Conservation (phyloP, 768 basidiomycete genomes). For the Pleurotus eryngii region DNA sequence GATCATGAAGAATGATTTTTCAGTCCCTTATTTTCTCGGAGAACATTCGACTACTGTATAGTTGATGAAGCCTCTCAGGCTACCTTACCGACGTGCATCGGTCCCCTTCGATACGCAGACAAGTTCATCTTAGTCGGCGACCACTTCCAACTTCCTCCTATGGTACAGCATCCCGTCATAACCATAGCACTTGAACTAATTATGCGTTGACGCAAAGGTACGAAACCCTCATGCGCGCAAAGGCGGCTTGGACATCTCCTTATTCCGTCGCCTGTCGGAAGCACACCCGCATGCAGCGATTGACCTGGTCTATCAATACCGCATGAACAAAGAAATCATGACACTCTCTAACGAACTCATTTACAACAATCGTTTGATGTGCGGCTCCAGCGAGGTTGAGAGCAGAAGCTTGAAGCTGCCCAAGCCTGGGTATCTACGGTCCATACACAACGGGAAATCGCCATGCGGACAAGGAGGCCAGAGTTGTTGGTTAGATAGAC, state of each 20-base stretch:
- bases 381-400: constrained; percentile 75
- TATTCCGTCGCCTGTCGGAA: constrained; percentile 87
- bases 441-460: constrained; percentile 34
- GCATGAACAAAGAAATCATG: constrained; percentile 99
- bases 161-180: constrained; percentile 47
- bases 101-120: constrained; percentile 86
- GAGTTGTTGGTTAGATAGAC: constrained; percentile 66
- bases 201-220: constrained; percentile 46
- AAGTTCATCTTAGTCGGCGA: constrained; percentile 95
- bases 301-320: constrained; percentile 85
- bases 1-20: neutral
- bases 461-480: constrained; percentile 27
- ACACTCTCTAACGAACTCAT: constrained; percentile 82
- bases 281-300: constrained; percentile 84
- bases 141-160: constrained; percentile 94
- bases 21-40: constrained; percentile 80
- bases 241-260: constrained; percentile 84
- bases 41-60: constrained; percentile 94
- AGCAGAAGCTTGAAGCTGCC: constrained; percentile 54
- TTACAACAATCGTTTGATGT: constrained; percentile 72
- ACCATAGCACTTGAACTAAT: neutral
- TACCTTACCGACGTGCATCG: constrained; percentile 91
- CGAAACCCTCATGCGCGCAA: constrained; percentile 74
- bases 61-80: constrained; percentile 99
- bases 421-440: constrained; percentile 36